A percentile compares a stretch with the other conserved stretches of the same genome.
phyloP scores from a whole-genome alignment of 108 stramenopile genomes.

The Discostella stelligeroides region DNA sequence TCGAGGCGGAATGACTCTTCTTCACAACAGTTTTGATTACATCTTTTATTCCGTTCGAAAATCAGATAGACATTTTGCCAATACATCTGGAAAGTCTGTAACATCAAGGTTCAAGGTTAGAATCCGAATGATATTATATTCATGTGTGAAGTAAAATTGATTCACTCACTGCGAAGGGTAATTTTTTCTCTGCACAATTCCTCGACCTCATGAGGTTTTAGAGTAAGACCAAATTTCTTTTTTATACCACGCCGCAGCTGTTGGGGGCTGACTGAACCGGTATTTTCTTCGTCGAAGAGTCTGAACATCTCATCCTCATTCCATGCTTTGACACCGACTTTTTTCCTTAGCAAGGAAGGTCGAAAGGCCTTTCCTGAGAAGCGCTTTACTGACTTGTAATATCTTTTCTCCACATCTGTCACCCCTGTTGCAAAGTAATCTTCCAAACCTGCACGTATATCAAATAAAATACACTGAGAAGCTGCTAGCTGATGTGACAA shows the following conservation, averaged over 20 bases:
- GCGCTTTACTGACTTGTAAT: slow-evolving; percentile 59
- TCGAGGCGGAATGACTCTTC: too few relatives aligned
- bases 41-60: too few relatives aligned
- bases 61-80: too few relatives aligned
- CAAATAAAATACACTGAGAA: too few relatives aligned
- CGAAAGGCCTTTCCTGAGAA: slow-evolving; percentile 66
- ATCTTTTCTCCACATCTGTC: slow-evolving; percentile 26
- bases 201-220: slow-evolving; percentile 41
- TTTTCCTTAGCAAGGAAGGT: slow-evolving; percentile 47
- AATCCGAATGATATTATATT: too few relatives aligned
- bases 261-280: slow-evolving; percentile 47
- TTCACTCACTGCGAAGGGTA: slow-evolving; percentile 6
- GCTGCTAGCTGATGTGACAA: too few relatives aligned
- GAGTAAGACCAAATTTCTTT: slow-evolving; percentile 45
- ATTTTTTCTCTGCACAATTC: slow-evolving; percentile 25
- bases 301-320: slow-evolving; percentile 49
- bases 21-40: too few relatives aligned
- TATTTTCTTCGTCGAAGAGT: slow-evolving; percentile 45
- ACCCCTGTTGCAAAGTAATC: slow-evolving; percentile 34
- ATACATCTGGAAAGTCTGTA: too few relatives aligned
- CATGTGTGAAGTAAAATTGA: too few relatives aligned
- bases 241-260: slow-evolving; percentile 56
- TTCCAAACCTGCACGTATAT: slow-evolving; percentile 42
- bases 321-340: slow-evolving; percentile 48
- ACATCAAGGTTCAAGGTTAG: too few relatives aligned